These are phyloP conservation scores for Colletotrichum sp. DNA, from an alignment of 2,329 filamentous ascomycete genomes.

Conservation along the genomic window DNA sequence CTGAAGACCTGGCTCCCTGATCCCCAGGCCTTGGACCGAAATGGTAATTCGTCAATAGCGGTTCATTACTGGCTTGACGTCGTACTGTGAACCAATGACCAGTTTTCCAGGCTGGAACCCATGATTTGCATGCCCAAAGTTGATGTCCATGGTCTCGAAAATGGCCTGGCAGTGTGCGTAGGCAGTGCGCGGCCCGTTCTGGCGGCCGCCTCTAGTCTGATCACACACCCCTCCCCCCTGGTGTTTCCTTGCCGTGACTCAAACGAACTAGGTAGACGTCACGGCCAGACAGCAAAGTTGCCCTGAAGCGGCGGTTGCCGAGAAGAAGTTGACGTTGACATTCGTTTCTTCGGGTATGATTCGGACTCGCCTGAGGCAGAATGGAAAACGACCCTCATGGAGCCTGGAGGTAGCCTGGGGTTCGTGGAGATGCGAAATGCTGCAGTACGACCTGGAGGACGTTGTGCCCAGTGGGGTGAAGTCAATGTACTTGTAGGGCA, in stretches of 20 bases:
- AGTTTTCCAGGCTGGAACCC: background rate
- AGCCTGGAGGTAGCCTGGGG: background rate
- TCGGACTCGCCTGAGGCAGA: background rate
- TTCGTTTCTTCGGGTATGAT: background rate
- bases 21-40: background rate
- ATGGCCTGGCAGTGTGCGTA: conserved; percentile 8
- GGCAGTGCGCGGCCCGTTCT: conserved; percentile 14
- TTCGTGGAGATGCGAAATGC: background rate
- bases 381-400: background rate
- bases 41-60: background rate
- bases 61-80: background rate
- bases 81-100: background rate
- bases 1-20: background rate
- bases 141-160: background rate
- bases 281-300: background rate
- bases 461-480: background rate
- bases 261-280: background rate
- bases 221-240: background rate
- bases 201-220: background rate
- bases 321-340: background rate
- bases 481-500: background rate
- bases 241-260: background rate
- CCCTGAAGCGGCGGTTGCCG: background rate
- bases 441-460: background rate
- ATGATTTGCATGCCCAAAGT: background rate